A percentile compares a stretch with the other conserved stretches of the same genome.
Conservation (phyloP, 306 rosid species). For the Lithocarpus polystachyus region DNA sequence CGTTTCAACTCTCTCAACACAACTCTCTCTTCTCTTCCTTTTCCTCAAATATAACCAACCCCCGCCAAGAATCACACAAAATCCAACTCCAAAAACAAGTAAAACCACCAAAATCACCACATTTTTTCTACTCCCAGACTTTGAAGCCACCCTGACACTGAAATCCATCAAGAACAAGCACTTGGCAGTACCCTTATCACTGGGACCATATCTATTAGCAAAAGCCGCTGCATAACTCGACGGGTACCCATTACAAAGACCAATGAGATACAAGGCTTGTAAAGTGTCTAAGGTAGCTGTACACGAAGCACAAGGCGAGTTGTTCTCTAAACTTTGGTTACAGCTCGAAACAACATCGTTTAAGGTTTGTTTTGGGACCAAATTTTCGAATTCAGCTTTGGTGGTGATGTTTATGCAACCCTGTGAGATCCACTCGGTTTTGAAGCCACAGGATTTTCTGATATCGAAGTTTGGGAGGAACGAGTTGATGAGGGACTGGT, state of each 20-base stretch:
- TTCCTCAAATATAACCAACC: conserved; percentile 30
- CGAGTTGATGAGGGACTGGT: conserved; percentile 18
- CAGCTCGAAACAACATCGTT: conserved; percentile 28
- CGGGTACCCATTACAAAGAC: conserved; percentile 42
- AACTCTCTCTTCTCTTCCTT: neutral
- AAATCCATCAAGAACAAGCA: conserved; percentile 57
- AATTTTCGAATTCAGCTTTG: conserved; percentile 28
- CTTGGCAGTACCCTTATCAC: conserved; percentile 46
- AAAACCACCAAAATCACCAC: conserved; percentile 30
- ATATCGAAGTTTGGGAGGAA: conserved; percentile 30
- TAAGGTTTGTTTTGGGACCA: neutral
- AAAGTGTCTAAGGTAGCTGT: conserved; percentile 32
- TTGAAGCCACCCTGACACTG: conserved; percentile 14
- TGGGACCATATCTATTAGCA: conserved; percentile 40
- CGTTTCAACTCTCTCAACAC: conserved; percentile 24
- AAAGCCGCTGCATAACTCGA: conserved; percentile 66
- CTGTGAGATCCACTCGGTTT: conserved; percentile 48
- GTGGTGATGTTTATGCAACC: conserved; percentile 84
- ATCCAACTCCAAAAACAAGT: conserved; percentile 31
- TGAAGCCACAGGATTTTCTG: conserved; percentile 41
- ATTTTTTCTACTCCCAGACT: conserved; percentile 17
- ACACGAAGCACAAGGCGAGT: conserved; percentile 74
- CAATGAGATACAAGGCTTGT: conserved; percentile 38
- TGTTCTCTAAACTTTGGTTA: conserved; percentile 42
- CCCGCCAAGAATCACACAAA: conserved; percentile 24